Conservation (phyloP, 2,329 filamentous ascomycete species). For the Leptographium wingfieldii region DNA sequence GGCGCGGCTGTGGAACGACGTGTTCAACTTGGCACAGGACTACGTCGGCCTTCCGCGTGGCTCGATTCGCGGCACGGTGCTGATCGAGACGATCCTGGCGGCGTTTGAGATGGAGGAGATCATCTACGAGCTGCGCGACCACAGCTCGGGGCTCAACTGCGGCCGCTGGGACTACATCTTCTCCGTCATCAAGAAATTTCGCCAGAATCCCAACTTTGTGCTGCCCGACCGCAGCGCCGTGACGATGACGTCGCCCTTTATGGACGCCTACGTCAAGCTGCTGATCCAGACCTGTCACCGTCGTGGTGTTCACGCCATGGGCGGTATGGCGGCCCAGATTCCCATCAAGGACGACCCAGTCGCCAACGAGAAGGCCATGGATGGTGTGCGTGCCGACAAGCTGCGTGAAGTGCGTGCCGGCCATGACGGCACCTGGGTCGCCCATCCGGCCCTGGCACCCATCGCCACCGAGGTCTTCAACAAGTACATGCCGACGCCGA, state of each 20-base stretch:
- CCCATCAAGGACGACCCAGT: constrained; percentile 90
- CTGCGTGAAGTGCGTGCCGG: constrained; percentile 88
- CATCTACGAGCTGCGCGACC: constrained; percentile 96
- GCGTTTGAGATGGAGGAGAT: constrained; percentile 99
- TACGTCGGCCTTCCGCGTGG: constrained; percentile 79
- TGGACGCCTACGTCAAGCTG: constrained; percentile 93
- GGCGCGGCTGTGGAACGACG: constrained; percentile 95
- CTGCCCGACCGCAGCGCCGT: constrained; percentile 83
- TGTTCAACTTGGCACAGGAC: constrained; percentile 91
- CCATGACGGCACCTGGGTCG: constrained; percentile 95
- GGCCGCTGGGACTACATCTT: constrained; percentile 99
- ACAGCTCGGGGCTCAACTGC: constrained; percentile 93
- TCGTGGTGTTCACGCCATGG: constrained; percentile 96
- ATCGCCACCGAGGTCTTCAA: constrained; percentile 94
- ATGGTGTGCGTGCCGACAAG: constrained; percentile 85
- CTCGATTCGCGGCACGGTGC: constrained; percentile 85
- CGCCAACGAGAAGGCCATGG: constrained; percentile 92
- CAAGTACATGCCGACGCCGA: constrained; percentile 95
- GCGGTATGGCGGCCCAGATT: constrained; percentile 97
- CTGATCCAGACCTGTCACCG: constrained; percentile 97
- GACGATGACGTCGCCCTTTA: constrained; percentile 97
- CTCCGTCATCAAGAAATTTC: constrained; percentile 98
- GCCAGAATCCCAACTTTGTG: constrained; percentile 83
- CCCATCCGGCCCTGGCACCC: constrained; percentile 78
- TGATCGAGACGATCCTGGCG: constrained; percentile 95